Evolutionary conservation across 2,329 filamentous ascomycete species (phyloP).

Genomic region (Colletotrichum sp.): DNA sequence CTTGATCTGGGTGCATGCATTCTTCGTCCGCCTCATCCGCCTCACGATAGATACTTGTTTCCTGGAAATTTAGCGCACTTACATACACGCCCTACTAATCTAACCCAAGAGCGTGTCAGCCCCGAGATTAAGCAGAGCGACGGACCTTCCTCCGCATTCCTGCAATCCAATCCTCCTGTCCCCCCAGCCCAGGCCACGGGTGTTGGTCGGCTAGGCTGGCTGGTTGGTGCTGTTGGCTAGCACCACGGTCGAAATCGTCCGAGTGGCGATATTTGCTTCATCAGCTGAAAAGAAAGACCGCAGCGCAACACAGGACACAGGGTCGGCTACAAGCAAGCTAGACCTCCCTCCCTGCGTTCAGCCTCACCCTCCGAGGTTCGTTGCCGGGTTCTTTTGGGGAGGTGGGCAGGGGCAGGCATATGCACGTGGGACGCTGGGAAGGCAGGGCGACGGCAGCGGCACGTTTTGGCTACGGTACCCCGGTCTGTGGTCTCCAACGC

Average conservation of each 20-base stretch:
- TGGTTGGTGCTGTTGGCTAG: background rate
- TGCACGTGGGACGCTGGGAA: background rate
- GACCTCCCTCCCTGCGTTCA: background rate
- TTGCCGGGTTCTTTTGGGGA: background rate
- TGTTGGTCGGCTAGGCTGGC: background rate
- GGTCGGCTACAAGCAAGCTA: no score
- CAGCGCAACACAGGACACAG: background rate
- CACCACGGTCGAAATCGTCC: slow-evolving; percentile 2
- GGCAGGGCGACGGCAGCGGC: background rate
- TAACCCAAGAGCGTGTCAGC: background rate
- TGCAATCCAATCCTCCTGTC: background rate
- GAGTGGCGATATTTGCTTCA: background rate
- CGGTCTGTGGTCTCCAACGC: background rate
- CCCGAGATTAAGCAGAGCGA: background rate
- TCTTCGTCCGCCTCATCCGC: background rate
- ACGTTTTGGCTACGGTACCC: background rate
- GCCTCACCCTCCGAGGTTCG: background rate
- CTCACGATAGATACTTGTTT: no score
- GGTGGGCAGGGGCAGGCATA: background rate
- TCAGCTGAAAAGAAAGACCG: background rate
- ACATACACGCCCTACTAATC: background rate
- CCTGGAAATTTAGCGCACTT: background rate
- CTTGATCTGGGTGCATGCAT: background rate
- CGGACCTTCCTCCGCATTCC: background rate
- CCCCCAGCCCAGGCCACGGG: background rate